Evolutionary conservation across 2,329 filamentous ascomycete species (phyloP).

Genomic region (Rutstroemia sp.): DNA sequence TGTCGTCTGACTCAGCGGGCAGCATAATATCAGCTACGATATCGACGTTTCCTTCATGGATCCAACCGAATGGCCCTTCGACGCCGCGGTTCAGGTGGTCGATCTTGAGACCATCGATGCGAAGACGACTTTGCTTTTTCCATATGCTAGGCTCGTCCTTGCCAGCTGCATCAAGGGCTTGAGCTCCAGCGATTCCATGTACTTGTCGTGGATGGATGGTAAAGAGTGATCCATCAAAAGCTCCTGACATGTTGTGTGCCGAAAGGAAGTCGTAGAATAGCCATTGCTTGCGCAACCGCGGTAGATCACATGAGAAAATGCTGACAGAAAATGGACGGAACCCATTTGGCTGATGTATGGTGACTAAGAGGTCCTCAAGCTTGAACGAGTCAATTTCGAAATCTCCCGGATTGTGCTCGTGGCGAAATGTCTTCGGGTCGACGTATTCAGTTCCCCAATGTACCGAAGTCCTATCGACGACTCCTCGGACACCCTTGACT

Average conservation of each 20-base stretch:
- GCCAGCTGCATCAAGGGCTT: conserved; percentile 42
- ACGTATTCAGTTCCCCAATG: conserved; percentile 59
- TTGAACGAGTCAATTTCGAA: conserved; percentile 98
- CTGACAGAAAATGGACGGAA: conserved; percentile 95
- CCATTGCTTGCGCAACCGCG: conserved; percentile 90
- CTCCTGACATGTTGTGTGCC: conserved; percentile 92
- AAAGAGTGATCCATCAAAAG: conserved; percentile 91
- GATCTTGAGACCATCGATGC: conserved; percentile 89
- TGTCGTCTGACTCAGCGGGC: conserved; percentile 78
- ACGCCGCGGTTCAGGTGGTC: conserved; percentile 93
- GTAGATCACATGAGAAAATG: conserved; percentile 92
- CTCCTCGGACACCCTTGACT: conserved; percentile 85
- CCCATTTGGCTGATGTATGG: conserved; percentile 78
- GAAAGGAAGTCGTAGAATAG: conserved; percentile 96
- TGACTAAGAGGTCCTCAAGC: conserved; percentile 86
- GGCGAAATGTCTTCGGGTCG: conserved; percentile 81
- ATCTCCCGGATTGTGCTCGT: conserved; percentile 82
- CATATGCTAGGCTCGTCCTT: conserved; percentile 65
- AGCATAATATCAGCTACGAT: conserved; percentile 96
- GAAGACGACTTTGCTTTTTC: conserved; percentile 92
- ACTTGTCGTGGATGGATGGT: conserved; percentile 93
- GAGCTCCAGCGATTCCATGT: conserved; percentile 65
- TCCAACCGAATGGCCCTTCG: conserved; percentile 94
- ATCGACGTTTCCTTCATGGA: conserved; percentile 93
- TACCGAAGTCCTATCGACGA: conserved; percentile 84